Base-by-base conservation (phyloP, 1,284 basidiomycete species). In the Coniophora puteana region DNA sequence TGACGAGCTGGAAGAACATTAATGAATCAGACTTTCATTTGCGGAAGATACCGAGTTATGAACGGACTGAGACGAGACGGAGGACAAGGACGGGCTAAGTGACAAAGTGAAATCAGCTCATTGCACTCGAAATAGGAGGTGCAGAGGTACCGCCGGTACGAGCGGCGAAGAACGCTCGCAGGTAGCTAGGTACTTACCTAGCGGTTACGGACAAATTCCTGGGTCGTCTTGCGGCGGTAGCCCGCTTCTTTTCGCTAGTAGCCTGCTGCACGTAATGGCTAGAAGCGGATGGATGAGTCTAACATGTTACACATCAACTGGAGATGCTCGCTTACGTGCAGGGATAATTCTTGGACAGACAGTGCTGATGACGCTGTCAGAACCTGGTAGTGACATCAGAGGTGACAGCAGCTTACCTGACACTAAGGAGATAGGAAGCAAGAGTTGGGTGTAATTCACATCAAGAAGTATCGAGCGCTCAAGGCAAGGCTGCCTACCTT, bases 211-310 rank as follows among this genome's bases (percentile, higher is more conserved):
- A 65, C 35, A 75, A 60, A 51, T 79, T 75, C 51, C 82, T 76
- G 17, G 83, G 79, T 58, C 83, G 71, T 48, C 83, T 74, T 48
- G 65, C 69, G 31, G 72, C 57, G 26, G 74, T 65, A 46, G 65
- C 68, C 46, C 86, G 81, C 59, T 88, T 88, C 71, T 86, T 86
- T 67, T 88, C 83, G 58, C 74, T 82, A 4, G 86, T 89, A 18
- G 83, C 84, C 61, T 88, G 85, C 56, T 89, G 86, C 25, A 89
- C 82, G 55, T 67, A 79, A 55, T 89, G 83, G 47, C 86, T 88
- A 55, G 20, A 40, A 28, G 43, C 46, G 29, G 40, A 45, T 40
- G 25, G 36, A 36, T 22, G 18, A 47, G 35, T 48, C 51, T 54
- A 55, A 44, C 57, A 51, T 48, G 52, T 47, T 47, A 44, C 43